A percentile compares a stretch with the other conserved stretches of the same genome.
phyloP scores from a whole-genome alignment of 306 rosid genomes.

The Pachyrhizus erosus region DNA sequence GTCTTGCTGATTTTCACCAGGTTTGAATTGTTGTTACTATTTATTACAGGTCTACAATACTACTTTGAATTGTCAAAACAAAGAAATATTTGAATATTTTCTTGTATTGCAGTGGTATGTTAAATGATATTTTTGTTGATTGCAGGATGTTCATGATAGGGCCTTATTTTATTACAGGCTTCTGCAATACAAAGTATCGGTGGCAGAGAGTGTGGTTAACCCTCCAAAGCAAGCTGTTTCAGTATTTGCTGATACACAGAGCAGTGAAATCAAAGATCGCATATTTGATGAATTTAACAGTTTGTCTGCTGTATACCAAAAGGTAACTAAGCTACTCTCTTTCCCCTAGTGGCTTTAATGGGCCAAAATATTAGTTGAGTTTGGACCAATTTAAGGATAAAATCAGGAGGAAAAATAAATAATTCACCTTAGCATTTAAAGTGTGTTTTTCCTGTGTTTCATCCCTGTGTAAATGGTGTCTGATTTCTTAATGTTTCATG shows the following conservation, averaged over 20 bases:
- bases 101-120: slow-evolving; percentile 36
- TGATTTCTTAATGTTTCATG: slow-evolving; percentile 8
- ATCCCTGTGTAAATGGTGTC: background rate
- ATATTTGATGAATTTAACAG: slow-evolving; percentile 97
- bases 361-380: background rate
- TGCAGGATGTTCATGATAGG: slow-evolving; percentile 98
- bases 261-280: slow-evolving; percentile 98
- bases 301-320: slow-evolving; percentile 91
- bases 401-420: background rate
- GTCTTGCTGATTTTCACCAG: slow-evolving; percentile 95
- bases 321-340: slow-evolving; percentile 57
- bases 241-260: slow-evolving; percentile 98
- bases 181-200: slow-evolving; percentile 74
- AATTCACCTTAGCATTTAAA: slow-evolving; percentile 10
- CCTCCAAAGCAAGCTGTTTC: slow-evolving; percentile 99
- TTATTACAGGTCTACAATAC: too few species aligned
- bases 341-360: slow-evolving; percentile 21
- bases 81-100: slow-evolving; percentile 25
- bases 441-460: background rate
- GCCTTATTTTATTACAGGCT: slow-evolving; percentile 98
- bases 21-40: slow-evolving; percentile 47
- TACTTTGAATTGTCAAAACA: slow-evolving; percentile 25
- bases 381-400: slow-evolving; percentile 2
- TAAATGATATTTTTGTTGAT: slow-evolving; percentile 50
- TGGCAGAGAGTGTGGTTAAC: slow-evolving; percentile 89